phyloP scores from a whole-genome alignment of 768 basidiomycete genomes.

The Rhizopogon salebrosus region DNA sequence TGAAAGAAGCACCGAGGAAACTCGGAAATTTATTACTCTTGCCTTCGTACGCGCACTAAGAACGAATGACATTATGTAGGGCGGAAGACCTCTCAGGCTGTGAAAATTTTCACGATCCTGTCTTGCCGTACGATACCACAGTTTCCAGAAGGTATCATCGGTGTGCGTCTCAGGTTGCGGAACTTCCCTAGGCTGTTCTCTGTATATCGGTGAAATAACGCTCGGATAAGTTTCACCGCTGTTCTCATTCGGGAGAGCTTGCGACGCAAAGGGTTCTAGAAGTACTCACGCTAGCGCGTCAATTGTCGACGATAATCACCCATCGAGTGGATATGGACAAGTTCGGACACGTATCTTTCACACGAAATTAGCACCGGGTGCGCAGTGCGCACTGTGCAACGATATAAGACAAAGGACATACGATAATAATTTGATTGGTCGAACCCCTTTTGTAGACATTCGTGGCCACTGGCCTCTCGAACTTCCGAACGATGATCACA shows the following conservation, averaged over 20 bases:
- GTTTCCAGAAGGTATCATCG: no score
- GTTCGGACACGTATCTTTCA: conserved; percentile 66
- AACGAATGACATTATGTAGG: conserved; percentile 76
- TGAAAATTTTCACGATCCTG: conserved; percentile 79
- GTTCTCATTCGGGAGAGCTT: conserved; percentile 66
- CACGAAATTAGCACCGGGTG: conserved; percentile 1
- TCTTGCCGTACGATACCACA: conserved; percentile 72
- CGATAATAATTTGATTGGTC: conserved; percentile 30
- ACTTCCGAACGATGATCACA: conserved; percentile 58
- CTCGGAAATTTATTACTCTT: conserved; percentile 17
- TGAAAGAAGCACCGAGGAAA: neutral
- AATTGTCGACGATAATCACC: conserved; percentile 93
- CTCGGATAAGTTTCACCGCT: conserved; percentile 4
- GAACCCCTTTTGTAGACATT: conserved; percentile 78
- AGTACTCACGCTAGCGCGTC: conserved; percentile 71
- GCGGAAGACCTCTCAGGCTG: conserved; percentile 80
- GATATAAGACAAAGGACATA: conserved; percentile 35
- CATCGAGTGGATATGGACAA: conserved; percentile 83
- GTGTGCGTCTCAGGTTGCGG: conserved; percentile 39
- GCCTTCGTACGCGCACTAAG: conserved; percentile 79
- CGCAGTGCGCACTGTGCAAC: no score
- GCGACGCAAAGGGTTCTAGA: conserved; percentile 75
- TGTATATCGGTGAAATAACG: conserved; percentile 22
- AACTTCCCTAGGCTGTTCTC: conserved; percentile 31
- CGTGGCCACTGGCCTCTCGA: no score